Evolutionary conservation across 2,329 filamentous ascomycete genomes (phyloP), one percentile per base, ranked within the genome.

Genomic region (Orbilia ellipsospora): DNA sequence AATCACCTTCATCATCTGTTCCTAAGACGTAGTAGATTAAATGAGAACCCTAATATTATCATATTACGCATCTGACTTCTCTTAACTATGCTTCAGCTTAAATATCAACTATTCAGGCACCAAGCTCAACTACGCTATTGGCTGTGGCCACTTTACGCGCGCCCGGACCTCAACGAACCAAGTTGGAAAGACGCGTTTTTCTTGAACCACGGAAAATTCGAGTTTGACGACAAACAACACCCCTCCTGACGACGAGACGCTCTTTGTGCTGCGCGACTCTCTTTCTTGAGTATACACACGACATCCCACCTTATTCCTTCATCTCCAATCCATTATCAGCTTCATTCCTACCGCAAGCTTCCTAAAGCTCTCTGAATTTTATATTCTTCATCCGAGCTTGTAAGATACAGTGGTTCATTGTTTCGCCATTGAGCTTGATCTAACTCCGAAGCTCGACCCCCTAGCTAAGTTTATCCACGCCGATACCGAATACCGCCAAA

Each of bases 161-260:
- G 40, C 51, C 28, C 20, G 20, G 36, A 31, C 23, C 42, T 23
- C 18, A 44, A 28, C 42, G 20, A 28, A 15, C 26, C 31, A 50
- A 60, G 64, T 50, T 62, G 50, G 48, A 50, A 61, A 57, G 62
- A 73, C 69, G 69, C 69, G 69, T 73, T 66, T 54, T 62, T 56
- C 54, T 20, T 40, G 52, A 62, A 61, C 48, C 62, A 73, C 31
- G 8, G 31, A 73, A 70, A 65, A 55, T 73, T 73, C 48, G 56
- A 67, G 54, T 64, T 73, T 40, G 42, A 48, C 48, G 18, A 55
- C 50, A 40, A 64, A 66, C 62, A 65, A 63, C 62, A 57, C 51
- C 20, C 62, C 68, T 73, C 61, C 60, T 48, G 54, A 63, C 42
- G 45, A 52, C 31, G 20, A 70, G 52, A 20, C 26, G 2, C n/a